These are phyloP conservation scores for Ormosia emarginata DNA, from an alignment of 306 rosid species.

Conservation along the genomic window DNA sequence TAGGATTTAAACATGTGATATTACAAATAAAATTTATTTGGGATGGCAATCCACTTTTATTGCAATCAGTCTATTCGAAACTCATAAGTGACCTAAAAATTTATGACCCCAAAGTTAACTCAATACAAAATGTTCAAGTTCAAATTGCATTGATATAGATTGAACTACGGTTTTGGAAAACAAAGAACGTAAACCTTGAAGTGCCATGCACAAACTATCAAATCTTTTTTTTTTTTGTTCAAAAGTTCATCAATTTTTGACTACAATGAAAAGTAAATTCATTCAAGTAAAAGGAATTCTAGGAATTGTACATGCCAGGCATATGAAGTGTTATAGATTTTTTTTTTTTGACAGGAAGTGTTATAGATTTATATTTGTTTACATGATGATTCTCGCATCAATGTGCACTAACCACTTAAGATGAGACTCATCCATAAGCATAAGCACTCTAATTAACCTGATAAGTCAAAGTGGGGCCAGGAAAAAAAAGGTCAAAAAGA, in stretches of 20 bases:
- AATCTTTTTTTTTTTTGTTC: not conserved
- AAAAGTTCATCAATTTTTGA: not conserved
- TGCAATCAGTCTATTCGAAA: too few species aligned
- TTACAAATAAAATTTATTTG: too few species aligned
- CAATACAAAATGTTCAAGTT: not conserved
- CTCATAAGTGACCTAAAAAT: too few species aligned
- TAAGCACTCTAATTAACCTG: not conserved
- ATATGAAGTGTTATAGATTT: not conserved
- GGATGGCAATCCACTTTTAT: too few species aligned
- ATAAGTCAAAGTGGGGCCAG: not conserved
- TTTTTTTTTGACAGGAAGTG: too few species aligned
- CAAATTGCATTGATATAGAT: not conserved
- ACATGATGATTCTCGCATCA: not conserved
- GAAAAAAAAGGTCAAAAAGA: not conserved
- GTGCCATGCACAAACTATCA: not conserved
- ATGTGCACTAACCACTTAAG: not conserved
- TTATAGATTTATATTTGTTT: not conserved
- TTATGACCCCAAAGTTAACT: too few species aligned
- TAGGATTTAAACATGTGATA: too few species aligned
- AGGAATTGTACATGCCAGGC: not conserved
- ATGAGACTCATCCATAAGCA: not conserved
- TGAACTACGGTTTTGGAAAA: too few species aligned
- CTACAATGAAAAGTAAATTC: not conserved
- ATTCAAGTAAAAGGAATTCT: not conserved
- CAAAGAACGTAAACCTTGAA: not conserved